A percentile compares a stretch with the other conserved stretches of the same genome.
Conservation (phyloP, 345 rosid species). For the Citrus cavaleriei region DNA sequence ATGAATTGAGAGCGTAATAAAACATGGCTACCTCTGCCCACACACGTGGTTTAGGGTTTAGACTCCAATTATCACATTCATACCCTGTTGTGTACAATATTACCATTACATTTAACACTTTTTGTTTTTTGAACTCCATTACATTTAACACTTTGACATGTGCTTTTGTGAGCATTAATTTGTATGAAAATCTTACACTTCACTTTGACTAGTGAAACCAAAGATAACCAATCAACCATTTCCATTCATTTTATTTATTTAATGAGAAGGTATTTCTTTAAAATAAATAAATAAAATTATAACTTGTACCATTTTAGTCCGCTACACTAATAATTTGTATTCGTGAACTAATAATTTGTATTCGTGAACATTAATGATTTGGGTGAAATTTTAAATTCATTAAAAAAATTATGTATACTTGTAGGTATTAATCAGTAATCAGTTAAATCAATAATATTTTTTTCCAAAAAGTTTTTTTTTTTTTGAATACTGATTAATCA, state of each 20-base stretch:
- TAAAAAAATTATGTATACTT: no score
- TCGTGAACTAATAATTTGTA: no score
- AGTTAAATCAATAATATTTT: no score
- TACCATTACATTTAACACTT: neutral
- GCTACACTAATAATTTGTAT: no score
- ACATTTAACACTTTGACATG: neutral
- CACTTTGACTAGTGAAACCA: neutral
- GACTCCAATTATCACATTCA: conserved; percentile 25
- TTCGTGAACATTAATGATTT: no score
- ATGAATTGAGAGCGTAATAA: conserved; percentile 3
- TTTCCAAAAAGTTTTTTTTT: no score
- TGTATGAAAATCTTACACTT: neutral
- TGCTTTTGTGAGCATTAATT: neutral
- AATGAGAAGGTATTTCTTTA: neutral
- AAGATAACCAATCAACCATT: neutral
- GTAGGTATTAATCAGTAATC: no score
- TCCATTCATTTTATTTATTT: neutral
- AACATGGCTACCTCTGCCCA: conserved; percentile 16
- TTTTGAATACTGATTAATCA: no score
- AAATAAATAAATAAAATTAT: no score
- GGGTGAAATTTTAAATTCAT: no score
- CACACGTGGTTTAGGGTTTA: conserved; percentile 30
- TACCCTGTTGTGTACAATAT: neutral
- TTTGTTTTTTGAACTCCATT: neutral
- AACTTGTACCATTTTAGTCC: no score